Evolutionary conservation across 345 rosid genomes (phyloP).

Genomic region (Salix exigua): DNA sequence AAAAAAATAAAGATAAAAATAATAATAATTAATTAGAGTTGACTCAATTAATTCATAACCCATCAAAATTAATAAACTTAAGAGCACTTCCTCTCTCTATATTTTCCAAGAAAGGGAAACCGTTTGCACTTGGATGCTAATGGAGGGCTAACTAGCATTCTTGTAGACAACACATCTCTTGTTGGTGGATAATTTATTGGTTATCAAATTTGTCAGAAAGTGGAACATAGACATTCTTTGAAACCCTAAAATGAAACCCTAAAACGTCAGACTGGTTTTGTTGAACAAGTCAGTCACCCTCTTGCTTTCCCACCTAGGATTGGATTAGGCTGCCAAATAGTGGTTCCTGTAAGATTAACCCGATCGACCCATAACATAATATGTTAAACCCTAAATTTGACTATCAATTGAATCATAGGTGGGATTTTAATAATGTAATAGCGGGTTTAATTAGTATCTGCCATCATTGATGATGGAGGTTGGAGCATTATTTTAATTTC

Average conservation of each 20-base stretch:
- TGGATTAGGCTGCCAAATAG: background rate
- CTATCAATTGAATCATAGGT: no score
- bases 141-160: background rate
- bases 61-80: no score
- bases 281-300: constrained; percentile 10
- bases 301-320: background rate
- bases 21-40: no score
- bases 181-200: background rate
- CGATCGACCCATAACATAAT: no score
- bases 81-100: no score
- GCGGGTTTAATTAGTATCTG: background rate
- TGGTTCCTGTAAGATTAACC: no score
- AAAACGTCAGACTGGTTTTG: background rate
- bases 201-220: background rate
- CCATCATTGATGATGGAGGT: background rate
- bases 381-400: no score
- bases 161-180: background rate
- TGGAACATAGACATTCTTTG: background rate
- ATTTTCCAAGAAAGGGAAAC: background rate
- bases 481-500: background rate
- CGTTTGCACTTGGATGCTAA: background rate
- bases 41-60: no score
- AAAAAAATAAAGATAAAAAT: no score
- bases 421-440: no score
- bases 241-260: background rate